Base-by-base conservation (phyloP, 345 rosid species). In the Chamaenerion angustifolium region DNA sequence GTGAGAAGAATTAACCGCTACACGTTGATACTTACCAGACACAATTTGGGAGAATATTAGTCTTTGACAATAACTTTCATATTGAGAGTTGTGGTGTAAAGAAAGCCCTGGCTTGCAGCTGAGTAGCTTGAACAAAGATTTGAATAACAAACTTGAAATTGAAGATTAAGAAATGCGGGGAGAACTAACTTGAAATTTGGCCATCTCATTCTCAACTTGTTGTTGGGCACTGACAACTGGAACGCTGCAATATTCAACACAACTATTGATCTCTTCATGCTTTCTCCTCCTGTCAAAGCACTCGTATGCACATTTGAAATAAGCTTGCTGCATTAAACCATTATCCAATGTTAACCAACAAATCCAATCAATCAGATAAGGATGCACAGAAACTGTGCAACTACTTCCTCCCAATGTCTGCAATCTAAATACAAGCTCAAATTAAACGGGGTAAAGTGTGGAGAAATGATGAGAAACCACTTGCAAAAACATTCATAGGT, bases 261-360 rank as follows among this genome's bases (percentile, higher is more conserved):
- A 89, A 62, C 59, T 68, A 63, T 81, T 70, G 37, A 89, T 79
- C 60, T 85, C 95, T 48, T 89, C 88, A 62, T 85, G 85, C 49
- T 64, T 79, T 56, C 82, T 68, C 43, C 71, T 74, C 67, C 89
- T 67, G 68, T 88, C 97, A 60, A 85, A 85, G 85, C 97, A 88
- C 54, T 78, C 89, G 13, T 82, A 73, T 2, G 95, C 97, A 62
- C 95, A 89, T 48, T 77, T 89, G 88, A 89, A 85, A 64, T 85
- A 89, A 4, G 95, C 94, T 89, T 81, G 85, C 97, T 83, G 94
- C 77, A 73, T 61, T 25, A 43, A 53, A 43, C 43, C 15, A 55
- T 16, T 31, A 52, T 10, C 14, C 46, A 40, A 11, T 21, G 12
- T 21, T 53, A 42, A 42, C 13, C 13, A 3, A 57, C 17, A 15